Evolutionary conservation across 2,329 filamentous ascomycete genomes (phyloP).

Genomic region (Verticillium nonalfalfae): DNA sequence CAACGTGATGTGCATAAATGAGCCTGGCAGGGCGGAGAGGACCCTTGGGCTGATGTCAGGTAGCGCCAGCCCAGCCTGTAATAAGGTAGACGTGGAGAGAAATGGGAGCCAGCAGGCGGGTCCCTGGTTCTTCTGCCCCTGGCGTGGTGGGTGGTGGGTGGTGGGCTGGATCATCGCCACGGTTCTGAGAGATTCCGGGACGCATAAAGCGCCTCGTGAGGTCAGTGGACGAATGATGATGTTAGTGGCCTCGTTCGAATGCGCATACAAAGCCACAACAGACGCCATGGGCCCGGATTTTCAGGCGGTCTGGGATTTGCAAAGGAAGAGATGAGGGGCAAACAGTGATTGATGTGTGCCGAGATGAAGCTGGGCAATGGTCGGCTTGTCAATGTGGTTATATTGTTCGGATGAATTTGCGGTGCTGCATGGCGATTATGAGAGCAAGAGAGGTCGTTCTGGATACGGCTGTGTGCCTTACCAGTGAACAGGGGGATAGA

Average conservation of each 20-base stretch:
- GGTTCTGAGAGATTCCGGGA: not conserved
- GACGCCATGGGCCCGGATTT: not conserved
- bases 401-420: not conserved
- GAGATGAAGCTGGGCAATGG: not conserved
- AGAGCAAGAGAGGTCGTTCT: too few relatives aligned
- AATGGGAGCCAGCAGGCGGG: not conserved
- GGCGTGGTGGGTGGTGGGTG: not conserved
- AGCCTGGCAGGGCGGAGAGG: not conserved
- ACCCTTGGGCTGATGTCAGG: not conserved
- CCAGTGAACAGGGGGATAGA: too few relatives aligned
- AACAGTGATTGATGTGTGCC: not conserved
- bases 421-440: not conserved
- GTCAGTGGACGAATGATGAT: not conserved
- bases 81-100: not conserved
- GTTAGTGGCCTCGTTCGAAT: not conserved
- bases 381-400: not conserved
- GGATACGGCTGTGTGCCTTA: too few relatives aligned
- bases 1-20: not conserved
- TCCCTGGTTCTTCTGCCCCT: not conserved
- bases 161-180: not conserved
- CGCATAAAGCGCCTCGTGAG: not conserved
- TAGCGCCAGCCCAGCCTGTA: not conserved
- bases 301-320: constrained; percentile 2
- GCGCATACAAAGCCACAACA: not conserved
- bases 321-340: not conserved